phyloP scores from a whole-genome alignment of 306 rosid genomes.

The Trichosanthes truncata region DNA sequence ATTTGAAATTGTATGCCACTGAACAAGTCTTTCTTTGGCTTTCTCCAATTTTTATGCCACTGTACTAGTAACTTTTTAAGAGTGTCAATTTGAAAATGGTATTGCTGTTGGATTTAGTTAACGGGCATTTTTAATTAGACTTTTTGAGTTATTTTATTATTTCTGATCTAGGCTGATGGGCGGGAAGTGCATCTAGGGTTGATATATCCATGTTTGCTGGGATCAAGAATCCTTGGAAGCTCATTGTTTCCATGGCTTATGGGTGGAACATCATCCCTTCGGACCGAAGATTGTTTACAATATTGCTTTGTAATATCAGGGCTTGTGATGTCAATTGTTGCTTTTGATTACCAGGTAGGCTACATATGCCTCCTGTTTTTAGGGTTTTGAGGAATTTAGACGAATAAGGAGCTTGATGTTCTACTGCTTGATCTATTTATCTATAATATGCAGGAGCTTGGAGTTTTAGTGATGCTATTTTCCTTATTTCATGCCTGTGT shows the following conservation, averaged over 20 bases:
- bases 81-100: neutral
- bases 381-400: neutral
- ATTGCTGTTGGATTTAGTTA: neutral
- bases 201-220: slow-evolving; percentile 71
- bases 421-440: slow-evolving; percentile 11
- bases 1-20: neutral
- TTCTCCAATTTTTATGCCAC: neutral
- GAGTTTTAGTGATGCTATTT: slow-evolving; percentile 57
- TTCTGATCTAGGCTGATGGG: slow-evolving; percentile 76
- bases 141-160: neutral
- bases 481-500: slow-evolving; percentile 70
- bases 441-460: slow-evolving; percentile 60
- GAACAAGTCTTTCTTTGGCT: neutral
- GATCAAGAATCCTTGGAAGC: slow-evolving; percentile 93
- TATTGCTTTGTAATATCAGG: slow-evolving; percentile 50
- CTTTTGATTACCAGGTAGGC: slow-evolving; percentile 83
- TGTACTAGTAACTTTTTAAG: neutral
- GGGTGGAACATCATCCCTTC: slow-evolving; percentile 53
- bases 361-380: neutral
- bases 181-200: slow-evolving; percentile 83
- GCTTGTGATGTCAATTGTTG: slow-evolving; percentile 48
- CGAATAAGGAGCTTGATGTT: slow-evolving; percentile 12
- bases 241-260: slow-evolving; percentile 70
- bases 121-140: neutral
- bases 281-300: slow-evolving; percentile 71